Conservation (phyloP, 2,329 filamentous ascomycete species). For the Emergomyces orientalis region DNA sequence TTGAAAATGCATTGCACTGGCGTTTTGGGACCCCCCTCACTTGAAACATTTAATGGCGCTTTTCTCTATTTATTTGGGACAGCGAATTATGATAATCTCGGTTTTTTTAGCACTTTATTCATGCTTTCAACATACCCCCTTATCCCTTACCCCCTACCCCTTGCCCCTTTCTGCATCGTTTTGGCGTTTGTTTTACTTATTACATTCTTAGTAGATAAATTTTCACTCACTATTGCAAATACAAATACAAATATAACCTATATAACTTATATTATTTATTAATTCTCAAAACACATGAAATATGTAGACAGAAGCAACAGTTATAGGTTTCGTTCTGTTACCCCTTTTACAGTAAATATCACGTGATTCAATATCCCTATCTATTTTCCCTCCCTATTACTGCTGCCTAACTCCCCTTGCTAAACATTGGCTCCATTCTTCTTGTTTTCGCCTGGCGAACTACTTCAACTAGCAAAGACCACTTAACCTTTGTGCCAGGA, state of each 20-base stretch:
- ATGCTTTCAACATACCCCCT: background rate
- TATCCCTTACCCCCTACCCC: background rate
- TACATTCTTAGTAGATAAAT: background rate
- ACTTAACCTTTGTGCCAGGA: no score
- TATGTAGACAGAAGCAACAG: no score
- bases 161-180: background rate
- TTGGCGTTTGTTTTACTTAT: background rate
- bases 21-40: background rate
- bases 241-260: conserved; percentile 16
- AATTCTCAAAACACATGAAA: no score
- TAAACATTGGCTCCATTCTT: no score
- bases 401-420: no score
- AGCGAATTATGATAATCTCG: background rate
- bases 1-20: background rate
- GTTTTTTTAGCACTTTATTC: background rate
- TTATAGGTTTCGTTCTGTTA: no score
- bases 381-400: no score
- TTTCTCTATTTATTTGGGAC: background rate
- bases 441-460: no score
- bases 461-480: no score
- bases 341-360: no score
- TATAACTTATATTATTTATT: no score
- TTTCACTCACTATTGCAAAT: conserved; percentile 6
- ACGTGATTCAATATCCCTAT: conserved; percentile 28
- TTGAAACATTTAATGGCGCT: background rate